These are phyloP conservation scores for Crucibulum laeve DNA, from an alignment of 768 basidiomycete genomes.

Conservation along the genomic window DNA sequence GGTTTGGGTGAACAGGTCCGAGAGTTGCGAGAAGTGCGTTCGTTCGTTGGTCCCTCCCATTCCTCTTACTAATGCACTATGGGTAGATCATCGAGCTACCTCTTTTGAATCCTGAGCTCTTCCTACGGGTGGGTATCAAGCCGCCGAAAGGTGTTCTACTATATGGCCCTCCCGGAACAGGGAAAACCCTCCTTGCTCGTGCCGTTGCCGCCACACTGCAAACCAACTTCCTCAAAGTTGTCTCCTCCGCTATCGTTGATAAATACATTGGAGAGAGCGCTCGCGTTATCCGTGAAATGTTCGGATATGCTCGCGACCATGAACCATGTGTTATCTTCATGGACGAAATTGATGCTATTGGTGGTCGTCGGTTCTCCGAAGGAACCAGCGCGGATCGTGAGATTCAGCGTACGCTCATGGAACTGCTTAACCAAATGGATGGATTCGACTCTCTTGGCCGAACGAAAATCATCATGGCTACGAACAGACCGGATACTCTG, in stretches of 20 bases:
- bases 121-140: constrained; percentile 92
- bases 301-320: constrained; percentile 94
- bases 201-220: constrained; percentile 94
- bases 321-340: constrained; percentile 99
- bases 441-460: constrained; percentile 95
- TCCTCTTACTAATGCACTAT: constrained; percentile 1
- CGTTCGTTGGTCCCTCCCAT: background rate
- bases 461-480: constrained; percentile 99
- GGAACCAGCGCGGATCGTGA: constrained; percentile 98
- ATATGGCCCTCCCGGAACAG: constrained; percentile 95
- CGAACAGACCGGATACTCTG: constrained; percentile 96
- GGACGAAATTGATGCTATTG: constrained; percentile 98
- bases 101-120: constrained; percentile 89
- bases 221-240: constrained; percentile 98
- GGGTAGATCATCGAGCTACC: constrained; percentile 91
- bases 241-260: constrained; percentile 96
- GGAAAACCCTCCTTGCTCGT: constrained; percentile 91
- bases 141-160: constrained; percentile 95
- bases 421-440: constrained; percentile 99
- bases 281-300: constrained; percentile 96
- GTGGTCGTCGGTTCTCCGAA: constrained; percentile 83
- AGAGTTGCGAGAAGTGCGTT: constrained; percentile 84
- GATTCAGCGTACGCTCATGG: constrained; percentile 98
- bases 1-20: constrained; percentile 95
- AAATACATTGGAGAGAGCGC: constrained; percentile 99